phyloP scores from a whole-genome alignment of 169 alveolate species.

The Cryptosporidium xiaoi region DNA sequence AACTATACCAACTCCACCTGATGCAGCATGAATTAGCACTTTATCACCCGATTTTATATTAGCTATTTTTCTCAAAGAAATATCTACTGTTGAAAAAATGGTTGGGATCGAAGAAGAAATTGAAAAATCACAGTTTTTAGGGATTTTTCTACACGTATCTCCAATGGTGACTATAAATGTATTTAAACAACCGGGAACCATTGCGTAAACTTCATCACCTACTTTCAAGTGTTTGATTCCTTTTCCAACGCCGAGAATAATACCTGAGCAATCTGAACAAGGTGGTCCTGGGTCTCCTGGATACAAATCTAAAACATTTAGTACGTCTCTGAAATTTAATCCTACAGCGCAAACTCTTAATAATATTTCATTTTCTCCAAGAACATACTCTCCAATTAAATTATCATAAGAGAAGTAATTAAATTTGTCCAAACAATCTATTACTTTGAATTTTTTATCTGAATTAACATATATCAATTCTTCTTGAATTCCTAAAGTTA shows the following conservation, averaged over 20 bases:
- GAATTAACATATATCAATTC: constrained; percentile 10
- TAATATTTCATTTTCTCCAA: constrained; percentile 71
- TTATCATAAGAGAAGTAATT: background rate
- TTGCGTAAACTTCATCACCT: constrained; percentile 74
- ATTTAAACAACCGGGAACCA: constrained; percentile 74
- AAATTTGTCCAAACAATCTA: constrained; percentile 6
- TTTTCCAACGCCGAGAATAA: constrained; percentile 60
- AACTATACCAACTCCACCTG: constrained; percentile 74
- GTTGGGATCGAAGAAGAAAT: constrained; percentile 58
- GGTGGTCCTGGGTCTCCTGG: constrained; percentile 74
- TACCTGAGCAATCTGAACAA: constrained; percentile 71
- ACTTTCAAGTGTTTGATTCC: constrained; percentile 40
- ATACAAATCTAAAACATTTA: constrained; percentile 76
- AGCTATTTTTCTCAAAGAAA: constrained; percentile 35
- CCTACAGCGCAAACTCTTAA: constrained; percentile 79
- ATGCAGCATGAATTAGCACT: constrained; percentile 71
- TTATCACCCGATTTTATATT: constrained; percentile 59
- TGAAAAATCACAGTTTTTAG: constrained; percentile 61
- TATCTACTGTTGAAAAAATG: constrained; percentile 62
- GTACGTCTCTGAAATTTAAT: constrained; percentile 79
- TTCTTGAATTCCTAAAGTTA: background rate
- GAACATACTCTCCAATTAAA: background rate
- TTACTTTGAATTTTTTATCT: constrained; percentile 2
- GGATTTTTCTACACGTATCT: constrained; percentile 51
- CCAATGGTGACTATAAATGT: constrained; percentile 62